phyloP scores from a whole-genome alignment of 139 green algal species.

The Coccomyxa sp. region DNA sequence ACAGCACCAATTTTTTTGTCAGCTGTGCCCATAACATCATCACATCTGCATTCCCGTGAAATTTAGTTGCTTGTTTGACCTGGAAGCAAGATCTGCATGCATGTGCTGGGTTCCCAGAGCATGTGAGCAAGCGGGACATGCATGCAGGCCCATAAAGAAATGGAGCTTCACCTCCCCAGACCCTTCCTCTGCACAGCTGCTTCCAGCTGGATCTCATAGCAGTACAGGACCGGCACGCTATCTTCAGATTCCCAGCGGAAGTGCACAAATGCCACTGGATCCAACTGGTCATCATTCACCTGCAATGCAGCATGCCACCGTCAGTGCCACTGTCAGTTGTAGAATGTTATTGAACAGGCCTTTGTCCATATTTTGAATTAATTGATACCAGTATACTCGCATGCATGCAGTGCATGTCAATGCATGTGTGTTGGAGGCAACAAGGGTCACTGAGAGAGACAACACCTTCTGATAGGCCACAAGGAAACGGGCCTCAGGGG shows the following conservation, averaged over 20 bases:
- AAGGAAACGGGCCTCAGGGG: conserved; percentile 32
- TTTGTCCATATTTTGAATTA: background rate
- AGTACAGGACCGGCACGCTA: conserved; percentile 34
- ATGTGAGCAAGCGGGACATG: too few relatives aligned
- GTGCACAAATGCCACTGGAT: conserved; percentile 41
- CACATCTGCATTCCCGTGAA: too few relatives aligned
- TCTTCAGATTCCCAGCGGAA: conserved; percentile 41
- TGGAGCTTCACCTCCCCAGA: conserved; percentile 10
- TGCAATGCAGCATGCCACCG: background rate
- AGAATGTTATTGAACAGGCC: background rate
- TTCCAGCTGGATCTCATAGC: conserved; percentile 46
- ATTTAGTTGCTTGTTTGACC: too few relatives aligned
- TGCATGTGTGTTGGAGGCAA: background rate
- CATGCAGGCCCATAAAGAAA: too few relatives aligned
- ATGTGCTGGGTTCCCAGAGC: too few relatives aligned
- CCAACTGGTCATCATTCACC: background rate
- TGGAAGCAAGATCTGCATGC: too few relatives aligned
- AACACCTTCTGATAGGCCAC: conserved; percentile 14
- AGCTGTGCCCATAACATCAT: too few relatives aligned
- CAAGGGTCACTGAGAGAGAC: background rate
- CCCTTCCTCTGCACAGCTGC: conserved; percentile 28
- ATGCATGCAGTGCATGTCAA: background rate
- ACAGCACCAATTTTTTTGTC: too few relatives aligned
- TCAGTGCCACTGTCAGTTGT: background rate
- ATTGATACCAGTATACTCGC: background rate